Evolutionary conservation across 2,329 filamentous ascomycete genomes (phyloP).

Genomic region (Fusarium oxysporum): DNA sequence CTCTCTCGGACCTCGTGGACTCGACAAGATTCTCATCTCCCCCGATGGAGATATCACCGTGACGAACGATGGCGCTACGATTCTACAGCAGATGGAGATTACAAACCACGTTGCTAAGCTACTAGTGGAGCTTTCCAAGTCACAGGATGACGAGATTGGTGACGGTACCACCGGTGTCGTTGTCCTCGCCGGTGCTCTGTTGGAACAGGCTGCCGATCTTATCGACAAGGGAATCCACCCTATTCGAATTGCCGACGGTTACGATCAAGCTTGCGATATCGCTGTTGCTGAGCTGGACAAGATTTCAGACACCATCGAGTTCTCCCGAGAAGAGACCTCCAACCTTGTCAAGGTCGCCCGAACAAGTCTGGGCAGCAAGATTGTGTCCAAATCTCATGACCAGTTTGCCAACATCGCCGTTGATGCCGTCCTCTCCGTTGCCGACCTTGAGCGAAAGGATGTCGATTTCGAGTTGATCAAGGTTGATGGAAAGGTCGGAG

Average conservation of each 20-base stretch:
- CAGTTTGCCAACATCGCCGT: slow-evolving; percentile 98
- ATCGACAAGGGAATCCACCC: slow-evolving; percentile 99
- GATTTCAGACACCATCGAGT: slow-evolving; percentile 92
- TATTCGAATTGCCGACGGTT: slow-evolving; percentile 97
- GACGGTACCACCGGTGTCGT: slow-evolving; percentile 98
- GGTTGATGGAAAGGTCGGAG: slow-evolving; percentile 98
- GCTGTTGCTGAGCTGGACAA: slow-evolving; percentile 91
- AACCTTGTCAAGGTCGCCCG: slow-evolving; percentile 96
- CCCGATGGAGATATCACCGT: slow-evolving; percentile 99
- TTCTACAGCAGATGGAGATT: slow-evolving; percentile 98
- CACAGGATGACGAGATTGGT: slow-evolving; percentile 98
- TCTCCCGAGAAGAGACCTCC: slow-evolving; percentile 80
- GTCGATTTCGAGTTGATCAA: slow-evolving; percentile 99
- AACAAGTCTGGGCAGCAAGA: slow-evolving; percentile 97
- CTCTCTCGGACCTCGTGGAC: slow-evolving; percentile 91
- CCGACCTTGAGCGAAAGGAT: slow-evolving; percentile 94
- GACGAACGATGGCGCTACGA: slow-evolving; percentile 98
- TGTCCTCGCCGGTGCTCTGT: slow-evolving; percentile 90
- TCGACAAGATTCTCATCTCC: slow-evolving; percentile 99
- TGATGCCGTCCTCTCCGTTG: slow-evolving; percentile 95
- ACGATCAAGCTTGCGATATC: slow-evolving; percentile 97
- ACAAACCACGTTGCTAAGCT: slow-evolving; percentile 98
- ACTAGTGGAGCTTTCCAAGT: slow-evolving; percentile 96
- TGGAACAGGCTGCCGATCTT: slow-evolving; percentile 96
- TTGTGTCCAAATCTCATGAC: slow-evolving; percentile 98